Evolutionary conservation across 495 filamentous ascomycete genomes (phyloP).

Genomic region (Podospora australis): DNA sequence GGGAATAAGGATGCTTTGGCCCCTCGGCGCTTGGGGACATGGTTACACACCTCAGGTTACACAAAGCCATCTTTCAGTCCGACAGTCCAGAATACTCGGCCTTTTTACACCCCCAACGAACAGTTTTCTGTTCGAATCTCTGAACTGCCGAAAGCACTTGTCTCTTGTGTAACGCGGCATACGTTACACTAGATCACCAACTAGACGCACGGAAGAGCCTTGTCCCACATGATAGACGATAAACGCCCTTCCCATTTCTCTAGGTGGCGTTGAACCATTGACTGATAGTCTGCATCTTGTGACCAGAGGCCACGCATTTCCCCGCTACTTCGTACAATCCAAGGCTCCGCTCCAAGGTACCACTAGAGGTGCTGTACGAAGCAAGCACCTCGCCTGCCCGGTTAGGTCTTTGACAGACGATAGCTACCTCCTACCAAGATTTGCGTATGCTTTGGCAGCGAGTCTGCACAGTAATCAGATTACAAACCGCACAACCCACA

Average conservation of each 20-base stretch:
- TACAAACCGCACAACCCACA: not conserved
- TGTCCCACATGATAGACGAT: not conserved
- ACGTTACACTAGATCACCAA: not conserved
- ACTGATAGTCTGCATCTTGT: no score
- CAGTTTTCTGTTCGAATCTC: not conserved
- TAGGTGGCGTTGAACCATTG: not conserved
- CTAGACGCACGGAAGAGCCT: no score
- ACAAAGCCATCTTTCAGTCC: not conserved
- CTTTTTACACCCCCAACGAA: not conserved
- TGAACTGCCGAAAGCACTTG: not conserved
- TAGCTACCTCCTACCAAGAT: no score
- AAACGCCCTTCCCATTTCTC: not conserved
- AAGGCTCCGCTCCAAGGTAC: no score
- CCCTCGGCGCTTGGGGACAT: not conserved
- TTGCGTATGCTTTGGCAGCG: no score
- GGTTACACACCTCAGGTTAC: not conserved
- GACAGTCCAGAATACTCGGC: not conserved
- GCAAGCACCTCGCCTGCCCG: no score
- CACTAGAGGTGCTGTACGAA: no score
- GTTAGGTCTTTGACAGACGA: no score
- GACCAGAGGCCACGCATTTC: no score
- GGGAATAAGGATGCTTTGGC: no score
- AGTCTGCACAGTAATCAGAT: no score
- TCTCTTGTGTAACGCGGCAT: not conserved
- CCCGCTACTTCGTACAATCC: no score